Base-by-base conservation (phyloP, 2,329 filamentous ascomycete species). In the Penicillium frequentans region DNA sequence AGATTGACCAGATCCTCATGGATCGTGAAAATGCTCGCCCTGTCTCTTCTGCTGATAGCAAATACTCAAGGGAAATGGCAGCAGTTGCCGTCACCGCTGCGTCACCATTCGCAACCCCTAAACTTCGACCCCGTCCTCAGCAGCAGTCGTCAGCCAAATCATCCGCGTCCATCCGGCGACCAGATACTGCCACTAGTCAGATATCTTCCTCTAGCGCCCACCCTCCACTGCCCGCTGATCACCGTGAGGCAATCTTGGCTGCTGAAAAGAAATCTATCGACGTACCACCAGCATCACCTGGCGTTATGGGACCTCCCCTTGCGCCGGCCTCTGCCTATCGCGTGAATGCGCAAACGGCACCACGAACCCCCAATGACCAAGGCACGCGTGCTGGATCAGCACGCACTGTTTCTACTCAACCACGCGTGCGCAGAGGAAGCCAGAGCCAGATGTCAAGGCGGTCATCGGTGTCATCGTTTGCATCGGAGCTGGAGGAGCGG, bases 391-490 rank as follows among this genome's bases (percentile, higher is more conserved):
- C 63, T 76, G 67, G 73, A 66, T 77, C 64, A 74, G 62, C 73
- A 51, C 64, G 81, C 59, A 79, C 79, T 60, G 80, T 79, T 45
- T 85, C 82, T 42, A 86, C 85, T 1, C 89, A 89, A 14, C 85
- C 87, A 51, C 79, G 80, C 37, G 75, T 73, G 52, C 72, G 71
- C 57, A 71, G 63, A 60, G 70, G 64, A 59, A 76, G 74, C 45
- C 66, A 71, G 44, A 79, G 77, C 58, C 70, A 79, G 59, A 69
- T 75, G 43, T 85, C 85, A 63, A 85, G 89, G 44, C 86, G 90
- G 63, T 96, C 92, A 3, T 99, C 95, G 0, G 86, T 98, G 7
- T 96, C 95, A 0, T 98, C 95, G 0, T 99, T 99, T 71, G 91
- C 87, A 6, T 98, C 95, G 0, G 95, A 99, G 75, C 80, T 99